Evolutionary conservation across 805 yeast genomes (phyloP).

Genomic region (Candida sonorensis): DNA sequence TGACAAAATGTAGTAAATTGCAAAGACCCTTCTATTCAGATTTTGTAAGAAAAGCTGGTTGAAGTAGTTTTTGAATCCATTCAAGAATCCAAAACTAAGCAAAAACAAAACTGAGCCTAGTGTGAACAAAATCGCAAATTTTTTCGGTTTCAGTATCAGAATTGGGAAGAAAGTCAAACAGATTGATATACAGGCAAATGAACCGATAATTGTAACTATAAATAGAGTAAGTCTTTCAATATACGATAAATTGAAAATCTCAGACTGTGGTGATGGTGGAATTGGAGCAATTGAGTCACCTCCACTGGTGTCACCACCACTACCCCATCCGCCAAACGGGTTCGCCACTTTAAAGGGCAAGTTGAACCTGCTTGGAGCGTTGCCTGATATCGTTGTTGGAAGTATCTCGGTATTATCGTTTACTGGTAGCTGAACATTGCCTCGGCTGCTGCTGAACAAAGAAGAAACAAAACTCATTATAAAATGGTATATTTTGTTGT

Average conservation of each 20-base stretch:
- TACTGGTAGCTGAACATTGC: constrained; percentile 15
- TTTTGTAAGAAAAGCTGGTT: constrained; percentile 56
- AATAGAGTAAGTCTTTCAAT: constrained; percentile 75
- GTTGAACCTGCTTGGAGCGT: no score
- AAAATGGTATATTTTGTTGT: not conserved
- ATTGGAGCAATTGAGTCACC: constrained; percentile 15
- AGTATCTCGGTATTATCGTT: constrained; percentile 6
- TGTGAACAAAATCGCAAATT: constrained; percentile 81
- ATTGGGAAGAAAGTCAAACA: constrained; percentile 80
- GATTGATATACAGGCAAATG: constrained; percentile 66
- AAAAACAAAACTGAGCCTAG: constrained; percentile 79
- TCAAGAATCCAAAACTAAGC: constrained; percentile 76
- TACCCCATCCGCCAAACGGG: no score
- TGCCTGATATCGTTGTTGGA: no score
- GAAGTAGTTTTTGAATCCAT: constrained; percentile 73
- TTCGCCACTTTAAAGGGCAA: no score
- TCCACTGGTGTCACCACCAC: no score
- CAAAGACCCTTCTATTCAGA: constrained; percentile 70
- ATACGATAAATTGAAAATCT: constrained; percentile 50
- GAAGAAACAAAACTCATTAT: not conserved
- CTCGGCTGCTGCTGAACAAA: constrained; percentile 15
- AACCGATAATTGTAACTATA: constrained; percentile 62
- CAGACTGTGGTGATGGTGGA: constrained; percentile 30
- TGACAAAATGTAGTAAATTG: constrained; percentile 65
- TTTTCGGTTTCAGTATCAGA: constrained; percentile 73